Percentiles rank a stretch among this genome's conserved stretches.
phyloP scores from a whole-genome alignment of 805 yeast genomes.

The Cyberlindnera japonica region DNA sequence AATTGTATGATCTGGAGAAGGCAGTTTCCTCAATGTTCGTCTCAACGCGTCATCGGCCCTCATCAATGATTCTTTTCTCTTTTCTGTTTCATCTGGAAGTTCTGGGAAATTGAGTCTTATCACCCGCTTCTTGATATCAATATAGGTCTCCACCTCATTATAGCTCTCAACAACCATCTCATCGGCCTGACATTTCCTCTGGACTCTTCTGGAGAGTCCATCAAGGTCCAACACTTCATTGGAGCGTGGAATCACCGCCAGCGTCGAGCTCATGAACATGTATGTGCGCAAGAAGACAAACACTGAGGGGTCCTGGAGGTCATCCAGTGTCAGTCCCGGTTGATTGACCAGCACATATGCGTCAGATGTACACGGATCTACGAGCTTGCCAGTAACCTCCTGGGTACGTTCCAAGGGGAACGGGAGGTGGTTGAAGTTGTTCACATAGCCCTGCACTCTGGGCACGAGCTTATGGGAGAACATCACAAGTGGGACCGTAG shows the following conservation, averaged over 20 bases:
- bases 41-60: conserved; percentile 39
- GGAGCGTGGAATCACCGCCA: conserved; percentile 54
- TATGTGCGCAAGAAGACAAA: conserved; percentile 51
- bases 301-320: conserved; percentile 38
- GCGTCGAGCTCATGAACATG: conserved; percentile 54
- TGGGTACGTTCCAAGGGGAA: conserved; percentile 29
- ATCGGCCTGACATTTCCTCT: conserved; percentile 50
- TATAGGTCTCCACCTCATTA: conserved; percentile 51
- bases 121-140: conserved; percentile 61
- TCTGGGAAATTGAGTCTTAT: conserved; percentile 54
- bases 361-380: conserved; percentile 47
- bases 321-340: conserved; percentile 48
- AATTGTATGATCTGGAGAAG: conserved; percentile 68
- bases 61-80: conserved; percentile 32
- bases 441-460: conserved; percentile 24
- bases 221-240: conserved; percentile 38
- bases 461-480: conserved; percentile 22
- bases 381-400: conserved; percentile 30
- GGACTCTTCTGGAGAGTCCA: conserved; percentile 39
- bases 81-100: conserved; percentile 37
- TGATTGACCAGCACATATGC: conserved; percentile 53
- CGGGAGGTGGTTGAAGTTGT: conserved; percentile 19
- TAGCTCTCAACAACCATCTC: conserved; percentile 38
- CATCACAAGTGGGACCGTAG: conserved; percentile 12
- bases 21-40: conserved; percentile 59